Percentiles rank a stretch among this genome's conserved stretches.
Evolutionary conservation across 1,139 yeast species (phyloP).

Genomic region (Zygosaccharomyces pseudobailii): DNA sequence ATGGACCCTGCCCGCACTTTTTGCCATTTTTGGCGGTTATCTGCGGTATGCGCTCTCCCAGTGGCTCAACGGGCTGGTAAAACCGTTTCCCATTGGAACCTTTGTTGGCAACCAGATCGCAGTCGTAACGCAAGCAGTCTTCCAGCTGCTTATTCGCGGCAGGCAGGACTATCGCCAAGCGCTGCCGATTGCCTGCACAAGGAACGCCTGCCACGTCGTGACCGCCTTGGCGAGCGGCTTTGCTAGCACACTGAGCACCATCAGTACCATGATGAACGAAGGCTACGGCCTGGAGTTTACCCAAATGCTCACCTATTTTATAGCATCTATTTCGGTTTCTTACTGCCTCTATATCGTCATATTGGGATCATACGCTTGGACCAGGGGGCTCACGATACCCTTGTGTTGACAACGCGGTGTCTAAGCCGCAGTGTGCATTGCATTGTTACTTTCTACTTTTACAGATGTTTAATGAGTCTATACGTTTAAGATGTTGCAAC

Average conservation of each 20-base stretch:
- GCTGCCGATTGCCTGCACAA: constrained; percentile 34
- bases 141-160: constrained; percentile 52
- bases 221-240: constrained; percentile 63
- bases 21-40: constrained; percentile 33
- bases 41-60: constrained; percentile 52
- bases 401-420: neutral
- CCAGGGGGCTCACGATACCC: constrained; percentile 23
- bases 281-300: constrained; percentile 36
- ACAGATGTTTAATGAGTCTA: too few relatives aligned
- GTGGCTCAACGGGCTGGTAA: constrained; percentile 40
- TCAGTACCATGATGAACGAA: constrained; percentile 73
- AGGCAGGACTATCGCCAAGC: constrained; percentile 18
- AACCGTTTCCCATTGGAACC: constrained; percentile 68
- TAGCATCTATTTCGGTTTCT: constrained; percentile 33
- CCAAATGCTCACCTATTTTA: constrained; percentile 20
- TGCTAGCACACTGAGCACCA: constrained; percentile 74
- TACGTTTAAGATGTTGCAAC: too few relatives aligned
- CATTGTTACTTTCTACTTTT: too few relatives aligned
- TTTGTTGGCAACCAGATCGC: constrained; percentile 63
- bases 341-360: constrained; percentile 43
- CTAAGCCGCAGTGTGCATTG: neutral
- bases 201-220: constrained; percentile 48
- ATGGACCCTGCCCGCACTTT: constrained; percentile 32
- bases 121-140: constrained; percentile 49
- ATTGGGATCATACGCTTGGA: constrained; percentile 47